Evolutionary conservation across 2,329 filamentous ascomycete species (phyloP).

Genomic region (Sphaerulina populicola): DNA sequence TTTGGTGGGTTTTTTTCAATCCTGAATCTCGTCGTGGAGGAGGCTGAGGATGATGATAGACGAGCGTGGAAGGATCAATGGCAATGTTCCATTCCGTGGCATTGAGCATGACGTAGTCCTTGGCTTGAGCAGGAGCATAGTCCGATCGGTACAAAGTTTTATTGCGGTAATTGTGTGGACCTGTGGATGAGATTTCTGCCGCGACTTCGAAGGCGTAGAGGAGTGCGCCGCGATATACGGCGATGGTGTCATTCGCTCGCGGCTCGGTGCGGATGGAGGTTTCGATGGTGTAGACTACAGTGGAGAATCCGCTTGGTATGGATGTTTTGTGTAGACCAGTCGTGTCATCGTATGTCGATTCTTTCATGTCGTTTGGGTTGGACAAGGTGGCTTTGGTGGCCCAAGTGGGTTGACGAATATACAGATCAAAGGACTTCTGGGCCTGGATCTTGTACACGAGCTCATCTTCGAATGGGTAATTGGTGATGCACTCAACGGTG

Average conservation of each 20-base stretch:
- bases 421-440: conserved; percentile 36
- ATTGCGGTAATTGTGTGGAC: conserved; percentile 18
- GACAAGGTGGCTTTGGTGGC: conserved; percentile 25
- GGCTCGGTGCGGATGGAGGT: conserved; percentile 30
- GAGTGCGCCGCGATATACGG: conserved; percentile 33
- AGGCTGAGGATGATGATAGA: conserved; percentile 6
- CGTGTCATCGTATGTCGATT: not conserved
- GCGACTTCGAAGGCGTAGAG: conserved; percentile 33
- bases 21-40: not conserved
- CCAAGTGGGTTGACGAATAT: conserved; percentile 43
- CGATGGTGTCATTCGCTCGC: conserved; percentile 36
- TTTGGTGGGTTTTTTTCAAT: too few relatives aligned
- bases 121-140: conserved; percentile 21
- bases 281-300: conserved; percentile 31
- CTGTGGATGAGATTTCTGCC: conserved; percentile 18
- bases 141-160: conserved; percentile 7
- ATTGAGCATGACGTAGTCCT: conserved; percentile 30
- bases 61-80: conserved; percentile 31
- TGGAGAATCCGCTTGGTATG: conserved; percentile 32
- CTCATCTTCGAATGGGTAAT: conserved; percentile 42
- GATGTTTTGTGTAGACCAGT: conserved; percentile 34
- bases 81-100: conserved; percentile 32
- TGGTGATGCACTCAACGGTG: conserved; percentile 41
- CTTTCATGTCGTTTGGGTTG: conserved; percentile 18
- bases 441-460: conserved; percentile 38